Evolutionary conservation across 2,329 filamentous ascomycete genomes (phyloP).

Genomic region (Fusarium caatingaense): DNA sequence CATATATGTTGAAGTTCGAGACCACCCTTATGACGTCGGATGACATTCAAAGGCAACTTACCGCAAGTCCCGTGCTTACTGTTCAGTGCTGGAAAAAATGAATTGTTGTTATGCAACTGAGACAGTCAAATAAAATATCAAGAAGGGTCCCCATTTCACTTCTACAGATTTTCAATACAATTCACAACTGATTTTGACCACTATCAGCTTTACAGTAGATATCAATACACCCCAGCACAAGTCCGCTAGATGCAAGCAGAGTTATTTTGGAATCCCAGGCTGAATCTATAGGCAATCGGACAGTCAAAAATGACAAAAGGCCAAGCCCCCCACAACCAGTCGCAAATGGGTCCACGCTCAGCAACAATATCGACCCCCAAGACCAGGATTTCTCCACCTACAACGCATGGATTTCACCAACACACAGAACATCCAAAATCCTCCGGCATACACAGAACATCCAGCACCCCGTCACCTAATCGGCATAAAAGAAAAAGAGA

Average conservation of each 20-base stretch:
- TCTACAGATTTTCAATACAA: not conserved
- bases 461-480: not conserved
- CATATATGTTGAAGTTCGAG: not conserved
- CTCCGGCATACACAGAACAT: not conserved
- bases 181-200: not conserved
- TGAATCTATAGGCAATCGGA: not conserved
- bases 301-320: not conserved
- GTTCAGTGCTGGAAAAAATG: not conserved
- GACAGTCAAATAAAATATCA: not conserved
- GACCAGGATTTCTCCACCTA: not conserved
- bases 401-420: not conserved
- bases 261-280: not conserved
- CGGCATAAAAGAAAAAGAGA: not conserved
- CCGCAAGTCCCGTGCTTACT: not conserved
- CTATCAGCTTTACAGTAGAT: not conserved
- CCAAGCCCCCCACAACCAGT: not conserved
- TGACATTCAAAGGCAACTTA: too few species aligned
- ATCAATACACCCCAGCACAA: too few species aligned
- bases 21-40: too few species aligned
- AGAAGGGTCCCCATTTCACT: not conserved
- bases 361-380: not conserved
- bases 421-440: not conserved
- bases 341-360: not conserved
- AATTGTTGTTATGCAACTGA: not conserved
- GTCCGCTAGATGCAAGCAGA: not conserved